A percentile compares a stretch with the other conserved stretches of the same genome.
phyloP scores from a whole-genome alignment of 352 stramenopile species.

The Globisporangium cystogenes region DNA sequence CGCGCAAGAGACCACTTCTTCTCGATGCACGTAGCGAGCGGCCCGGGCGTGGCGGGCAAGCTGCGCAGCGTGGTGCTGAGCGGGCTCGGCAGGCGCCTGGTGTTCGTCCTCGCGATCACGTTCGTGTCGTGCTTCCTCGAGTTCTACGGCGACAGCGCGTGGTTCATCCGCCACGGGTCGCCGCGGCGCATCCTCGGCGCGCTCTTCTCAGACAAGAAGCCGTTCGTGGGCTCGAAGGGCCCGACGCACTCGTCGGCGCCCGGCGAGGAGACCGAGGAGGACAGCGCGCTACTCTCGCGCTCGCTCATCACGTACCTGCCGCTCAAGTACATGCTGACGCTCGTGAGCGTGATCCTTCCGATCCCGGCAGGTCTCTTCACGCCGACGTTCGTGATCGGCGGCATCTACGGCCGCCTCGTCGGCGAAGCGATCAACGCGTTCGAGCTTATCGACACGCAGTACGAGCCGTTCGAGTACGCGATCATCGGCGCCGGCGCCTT shows the following conservation, averaged over 20 bases:
- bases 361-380: conserved; percentile 79
- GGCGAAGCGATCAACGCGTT: conserved; percentile 70
- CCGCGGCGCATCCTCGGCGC: conserved; percentile 53
- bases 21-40: conserved; percentile 6
- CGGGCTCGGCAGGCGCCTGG: conserved; percentile 52
- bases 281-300: conserved; percentile 61
- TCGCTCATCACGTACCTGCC: conserved; percentile 72
- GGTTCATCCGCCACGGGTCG: conserved; percentile 74
- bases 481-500: conserved; percentile 91
- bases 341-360: conserved; percentile 70
- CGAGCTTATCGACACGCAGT: conserved; percentile 50
- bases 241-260: neutral
- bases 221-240: conserved; percentile 24
- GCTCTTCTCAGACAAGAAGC: conserved; percentile 59
- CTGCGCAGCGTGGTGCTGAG: conserved; percentile 22
- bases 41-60: conserved; percentile 4
- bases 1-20: conserved; percentile 50
- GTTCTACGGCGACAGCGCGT: conserved; percentile 77
- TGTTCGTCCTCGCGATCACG: conserved; percentile 51
- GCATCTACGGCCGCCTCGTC: conserved; percentile 77
- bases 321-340: conserved; percentile 73
- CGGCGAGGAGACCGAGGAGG: conserved; percentile 14
- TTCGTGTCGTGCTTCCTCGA: conserved; percentile 63
- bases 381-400: conserved; percentile 80
- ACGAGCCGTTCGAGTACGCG: conserved; percentile 90